Percentiles rank a stretch among this genome's conserved stretches.
Evolutionary conservation across 129 eudicot species (phyloP).

Genomic region (Gnaphalium uliginosum): DNA sequence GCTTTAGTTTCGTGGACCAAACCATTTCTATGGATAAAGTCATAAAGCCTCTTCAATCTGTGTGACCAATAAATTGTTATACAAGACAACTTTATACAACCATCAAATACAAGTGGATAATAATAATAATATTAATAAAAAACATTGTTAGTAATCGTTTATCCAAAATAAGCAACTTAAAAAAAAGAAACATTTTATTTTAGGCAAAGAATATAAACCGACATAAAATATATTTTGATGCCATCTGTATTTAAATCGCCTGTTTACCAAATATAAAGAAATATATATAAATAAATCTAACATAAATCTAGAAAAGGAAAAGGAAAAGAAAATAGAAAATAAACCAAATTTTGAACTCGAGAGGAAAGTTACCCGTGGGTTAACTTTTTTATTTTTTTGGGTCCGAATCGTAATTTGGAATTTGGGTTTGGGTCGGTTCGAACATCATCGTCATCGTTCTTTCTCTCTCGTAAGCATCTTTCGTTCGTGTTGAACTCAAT

Average conservation of each 20-base stretch:
- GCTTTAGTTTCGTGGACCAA: background rate
- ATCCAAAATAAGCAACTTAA: no score
- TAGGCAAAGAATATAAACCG: no score
- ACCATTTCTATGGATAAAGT: background rate
- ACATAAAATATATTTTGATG: no score
- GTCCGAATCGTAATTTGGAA: conserved; percentile 17
- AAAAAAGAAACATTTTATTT: no score
- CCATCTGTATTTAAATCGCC: no score
- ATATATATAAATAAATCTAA: background rate
- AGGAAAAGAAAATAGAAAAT: background rate
- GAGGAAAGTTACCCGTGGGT: conserved; percentile 25
- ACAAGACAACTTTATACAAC: no score
- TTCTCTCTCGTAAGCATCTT: conserved; percentile 30
- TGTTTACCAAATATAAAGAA: no score
- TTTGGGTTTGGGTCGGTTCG: conserved; percentile 16
- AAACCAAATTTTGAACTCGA: conserved; percentile 2
- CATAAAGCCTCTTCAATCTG: background rate
- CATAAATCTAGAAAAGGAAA: background rate
- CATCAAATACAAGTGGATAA: no score
- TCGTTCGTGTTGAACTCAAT: background rate
- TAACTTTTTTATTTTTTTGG: conserved; percentile 11
- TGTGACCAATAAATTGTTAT: background rate
- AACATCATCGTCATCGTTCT: conserved; percentile 23
- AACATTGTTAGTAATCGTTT: no score
- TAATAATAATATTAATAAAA: no score